Conservation (phyloP, 169 alveolate genomes). For the Theileria parva region DNA sequence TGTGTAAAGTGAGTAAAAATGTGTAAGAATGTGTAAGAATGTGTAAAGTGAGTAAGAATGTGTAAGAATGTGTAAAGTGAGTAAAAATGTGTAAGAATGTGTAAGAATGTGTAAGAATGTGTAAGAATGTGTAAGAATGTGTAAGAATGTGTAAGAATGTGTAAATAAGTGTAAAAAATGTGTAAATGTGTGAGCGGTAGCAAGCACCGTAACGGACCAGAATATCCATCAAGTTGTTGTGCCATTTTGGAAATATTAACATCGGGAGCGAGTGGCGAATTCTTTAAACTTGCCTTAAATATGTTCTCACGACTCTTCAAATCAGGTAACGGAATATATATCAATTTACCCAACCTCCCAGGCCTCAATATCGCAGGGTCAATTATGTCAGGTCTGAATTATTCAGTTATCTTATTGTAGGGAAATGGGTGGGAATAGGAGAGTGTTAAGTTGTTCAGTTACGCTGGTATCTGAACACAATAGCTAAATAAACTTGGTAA, state of each 20-base stretch:
- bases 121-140: too few species aligned
- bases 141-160: too few species aligned
- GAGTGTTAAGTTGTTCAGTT: background rate
- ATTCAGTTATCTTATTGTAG: background rate
- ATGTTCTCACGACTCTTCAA: slow-evolving; percentile 86
- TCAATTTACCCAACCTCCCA: slow-evolving; percentile 90
- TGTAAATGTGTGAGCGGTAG: too few species aligned
- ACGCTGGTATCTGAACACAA: too few species aligned
- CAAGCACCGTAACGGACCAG: slow-evolving; percentile 72
- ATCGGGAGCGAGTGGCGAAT: slow-evolving; percentile 88
- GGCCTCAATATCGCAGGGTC: slow-evolving; percentile 94
- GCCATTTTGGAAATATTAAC: slow-evolving; percentile 85
- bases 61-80: too few species aligned
- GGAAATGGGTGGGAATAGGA: background rate
- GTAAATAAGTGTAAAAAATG: too few species aligned
- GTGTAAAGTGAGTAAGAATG: too few species aligned
- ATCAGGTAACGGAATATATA: slow-evolving; percentile 94
- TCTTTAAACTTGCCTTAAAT: slow-evolving; percentile 86
- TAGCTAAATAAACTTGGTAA: too few species aligned
- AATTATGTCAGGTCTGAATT: slow-evolving; percentile 87
- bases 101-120: too few species aligned
- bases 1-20: too few species aligned
- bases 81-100: too few species aligned
- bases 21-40: too few species aligned
- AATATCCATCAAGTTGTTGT: slow-evolving; percentile 84